Evolutionary conservation across 148 eudicot genomes (phyloP).

Genomic region (Mesembryanthemum crystallinum): DNA sequence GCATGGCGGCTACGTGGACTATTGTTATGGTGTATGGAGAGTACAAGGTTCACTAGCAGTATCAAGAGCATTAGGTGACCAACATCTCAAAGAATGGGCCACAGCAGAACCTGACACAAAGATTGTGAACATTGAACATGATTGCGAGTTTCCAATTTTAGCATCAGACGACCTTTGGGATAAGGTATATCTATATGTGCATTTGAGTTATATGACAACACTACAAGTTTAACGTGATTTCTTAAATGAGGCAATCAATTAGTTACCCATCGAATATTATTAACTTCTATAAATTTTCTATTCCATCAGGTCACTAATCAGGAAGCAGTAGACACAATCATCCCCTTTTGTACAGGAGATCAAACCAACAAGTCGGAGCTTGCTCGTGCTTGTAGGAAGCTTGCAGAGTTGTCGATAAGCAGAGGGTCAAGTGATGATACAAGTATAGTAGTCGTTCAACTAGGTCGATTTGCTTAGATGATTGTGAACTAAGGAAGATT

Average conservation of each 20-base stretch:
- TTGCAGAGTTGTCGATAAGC: slow-evolving; percentile 43
- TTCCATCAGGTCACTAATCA: slow-evolving; percentile 63
- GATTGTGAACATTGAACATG: slow-evolving; percentile 31
- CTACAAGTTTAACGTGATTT: too few species aligned
- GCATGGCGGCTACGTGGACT: slow-evolving; percentile 67
- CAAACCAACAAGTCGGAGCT: slow-evolving; percentile 20
- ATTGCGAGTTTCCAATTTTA: slow-evolving; percentile 53
- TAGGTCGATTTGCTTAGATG: slow-evolving; percentile 30
- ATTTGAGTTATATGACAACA: too few species aligned
- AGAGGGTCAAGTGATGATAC: slow-evolving; percentile 60
- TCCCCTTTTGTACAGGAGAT: slow-evolving; percentile 28
- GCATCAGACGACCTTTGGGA: slow-evolving; percentile 78
- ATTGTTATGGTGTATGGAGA: slow-evolving; percentile 56
- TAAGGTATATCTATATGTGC: too few species aligned
- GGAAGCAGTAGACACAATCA: slow-evolving; percentile 59
- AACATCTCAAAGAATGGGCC: slow-evolving; percentile 55
- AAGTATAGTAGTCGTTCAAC: slow-evolving; percentile 49
- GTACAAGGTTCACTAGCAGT: slow-evolving; percentile 68
- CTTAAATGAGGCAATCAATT: too few species aligned
- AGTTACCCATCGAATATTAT: too few species aligned
- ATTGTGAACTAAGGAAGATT: too few species aligned
- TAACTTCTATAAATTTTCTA: too few species aligned
- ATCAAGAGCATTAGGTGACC: slow-evolving; percentile 60
- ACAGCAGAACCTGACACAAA: slow-evolving; percentile 58
- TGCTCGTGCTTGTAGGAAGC: slow-evolving; percentile 51